phyloP scores from a whole-genome alignment of 2,329 filamentous ascomycete genomes.

The Tolypocladium ovalisporum region DNA sequence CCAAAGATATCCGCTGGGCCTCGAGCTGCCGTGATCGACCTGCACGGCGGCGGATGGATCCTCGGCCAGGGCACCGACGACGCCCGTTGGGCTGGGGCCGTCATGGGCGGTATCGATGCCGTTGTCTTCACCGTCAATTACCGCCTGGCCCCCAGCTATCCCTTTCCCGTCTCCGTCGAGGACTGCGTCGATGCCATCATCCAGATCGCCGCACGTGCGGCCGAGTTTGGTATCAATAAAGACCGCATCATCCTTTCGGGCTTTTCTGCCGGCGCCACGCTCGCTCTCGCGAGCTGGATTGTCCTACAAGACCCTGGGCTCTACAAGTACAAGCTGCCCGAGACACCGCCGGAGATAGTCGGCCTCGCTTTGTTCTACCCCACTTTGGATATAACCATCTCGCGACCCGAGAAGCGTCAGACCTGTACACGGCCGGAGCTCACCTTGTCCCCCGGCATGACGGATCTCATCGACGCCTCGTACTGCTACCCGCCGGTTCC shows the following conservation, averaged over 20 bases:
- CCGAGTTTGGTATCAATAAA: conserved; percentile 46
- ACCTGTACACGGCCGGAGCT: conserved; percentile 43
- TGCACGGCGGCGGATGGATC: conserved; percentile 58
- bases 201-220: conserved; percentile 46
- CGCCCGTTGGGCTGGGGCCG: conserved; percentile 45
- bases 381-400: conserved; percentile 48
- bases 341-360: conserved; percentile 33
- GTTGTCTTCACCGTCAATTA: conserved; percentile 57
- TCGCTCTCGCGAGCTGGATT: conserved; percentile 37
- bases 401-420: conserved; percentile 43
- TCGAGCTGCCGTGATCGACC: conserved; percentile 50
- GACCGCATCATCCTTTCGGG: conserved; percentile 47
- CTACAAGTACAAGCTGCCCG: conserved; percentile 24
- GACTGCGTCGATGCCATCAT: conserved; percentile 54
- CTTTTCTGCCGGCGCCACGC: conserved; percentile 52
- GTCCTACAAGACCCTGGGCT: conserved; percentile 31
- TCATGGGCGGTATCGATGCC: conserved; percentile 40
- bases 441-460: conserved; percentile 45
- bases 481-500: conserved; percentile 45
- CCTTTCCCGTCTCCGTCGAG: conserved; percentile 54
- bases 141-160: conserved; percentile 53
- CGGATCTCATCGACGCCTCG: conserved; percentile 51
- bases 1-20: conserved; percentile 20
- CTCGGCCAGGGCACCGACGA: conserved; percentile 53
- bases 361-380: conserved; percentile 52